Base-by-base conservation (phyloP, 2,329 filamentous ascomycete species). In the Mariannaea elegans region DNA sequence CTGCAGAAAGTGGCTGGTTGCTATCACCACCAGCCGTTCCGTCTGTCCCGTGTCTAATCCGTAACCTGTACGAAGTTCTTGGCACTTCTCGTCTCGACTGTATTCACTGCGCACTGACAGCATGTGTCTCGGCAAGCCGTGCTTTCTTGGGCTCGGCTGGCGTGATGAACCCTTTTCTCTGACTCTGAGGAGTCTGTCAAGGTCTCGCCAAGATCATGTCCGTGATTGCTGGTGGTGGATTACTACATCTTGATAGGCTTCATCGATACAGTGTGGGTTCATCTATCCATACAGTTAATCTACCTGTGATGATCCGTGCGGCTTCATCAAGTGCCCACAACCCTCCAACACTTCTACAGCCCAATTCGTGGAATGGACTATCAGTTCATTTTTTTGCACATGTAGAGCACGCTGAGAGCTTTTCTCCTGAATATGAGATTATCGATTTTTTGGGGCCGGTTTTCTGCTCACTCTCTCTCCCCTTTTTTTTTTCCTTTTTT, bases 221-320 rank as follows among this genome's bases (percentile, higher is more conserved):
- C 34, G 34, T 38, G 34, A 16, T 38, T 16, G 34, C 47, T 34
- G 34, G 31, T 32, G 29, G n/a, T n/a, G n/a, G n/a, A n/a, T n/a
- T n/a, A n/a, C n/a, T 31, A 21, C 13, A 24, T 38, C 39, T 29
- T 24, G 27, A 44, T 48, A 8, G 7, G 14, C 49, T 6, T 23
- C 18, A 13, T 38, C 8, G 31, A 34, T 48, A 54, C 56, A 54
- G 56, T 49, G 45, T 53, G 49, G 49, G 18, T 45, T 47, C 38
- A 3, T 27, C 18, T n/a, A 36, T 27, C 49, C 49, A 52, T 42
- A 49, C 56, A 44, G 46, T 31, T 16, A 7, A 34, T 18, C 13
- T 19, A 23, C 23, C 27, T 21, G 32, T 44, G n/a, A 16, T 44
- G n/a, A 51, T 42, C 36, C 27, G 48, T 51, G 34, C 48, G 18